phyloP scores from a whole-genome alignment of 345 rosid species.

The Populus euphratica region DNA sequence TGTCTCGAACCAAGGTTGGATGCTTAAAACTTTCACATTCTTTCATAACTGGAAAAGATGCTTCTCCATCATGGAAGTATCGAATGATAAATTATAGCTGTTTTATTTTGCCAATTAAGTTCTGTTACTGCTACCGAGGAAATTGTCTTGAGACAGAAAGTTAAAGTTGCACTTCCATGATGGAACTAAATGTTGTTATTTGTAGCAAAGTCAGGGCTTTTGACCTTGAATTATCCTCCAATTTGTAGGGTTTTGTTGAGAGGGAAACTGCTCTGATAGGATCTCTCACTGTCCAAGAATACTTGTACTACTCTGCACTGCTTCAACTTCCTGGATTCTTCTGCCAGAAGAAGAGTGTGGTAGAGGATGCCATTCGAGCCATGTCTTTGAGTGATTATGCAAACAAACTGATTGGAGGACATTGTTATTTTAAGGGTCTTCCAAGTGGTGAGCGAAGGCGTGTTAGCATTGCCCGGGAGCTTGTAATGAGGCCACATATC shows the following conservation, averaged over 20 bases:
- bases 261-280: slow-evolving; percentile 77
- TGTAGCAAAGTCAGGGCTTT: slow-evolving; percentile 1
- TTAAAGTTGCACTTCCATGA: neutral
- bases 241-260: slow-evolving; percentile 80
- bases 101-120: neutral
- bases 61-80: neutral
- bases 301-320: slow-evolving; percentile 83
- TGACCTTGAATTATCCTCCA: slow-evolving; percentile 20
- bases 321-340: slow-evolving; percentile 98
- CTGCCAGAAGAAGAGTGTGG: slow-evolving; percentile 80
- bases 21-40: neutral
- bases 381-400: slow-evolving; percentile 93
- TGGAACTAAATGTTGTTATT: neutral
- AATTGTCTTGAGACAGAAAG: slow-evolving; percentile 5
- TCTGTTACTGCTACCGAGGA: neutral
- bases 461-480: slow-evolving; percentile 92
- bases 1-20: neutral
- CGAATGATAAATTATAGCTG: neutral
- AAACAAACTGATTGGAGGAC: slow-evolving; percentile 94
- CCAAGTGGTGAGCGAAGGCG: slow-evolving; percentile 94
- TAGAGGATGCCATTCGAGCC: slow-evolving; percentile 96
- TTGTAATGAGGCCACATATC: slow-evolving; percentile 90
- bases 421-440: slow-evolving; percentile 93
- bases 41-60: neutral
- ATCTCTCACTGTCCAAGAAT: slow-evolving; percentile 91